Conservation (phyloP, 768 basidiomycete species). For the Phaeotremella fagi region DNA sequence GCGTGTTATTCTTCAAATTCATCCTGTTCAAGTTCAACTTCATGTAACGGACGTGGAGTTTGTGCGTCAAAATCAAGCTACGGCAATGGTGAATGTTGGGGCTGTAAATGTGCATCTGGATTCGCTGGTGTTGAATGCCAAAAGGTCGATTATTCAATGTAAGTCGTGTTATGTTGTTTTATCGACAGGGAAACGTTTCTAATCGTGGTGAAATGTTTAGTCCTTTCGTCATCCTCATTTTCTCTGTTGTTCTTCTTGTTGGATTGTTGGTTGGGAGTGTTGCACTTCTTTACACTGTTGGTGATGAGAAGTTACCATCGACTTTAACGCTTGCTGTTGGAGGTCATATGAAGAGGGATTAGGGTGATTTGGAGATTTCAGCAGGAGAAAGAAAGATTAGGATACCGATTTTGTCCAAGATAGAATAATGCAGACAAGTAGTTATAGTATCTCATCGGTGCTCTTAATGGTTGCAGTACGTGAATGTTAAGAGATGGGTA, state of each 20-base stretch:
- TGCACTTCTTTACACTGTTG: conserved; percentile 29
- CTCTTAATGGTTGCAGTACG: no score
- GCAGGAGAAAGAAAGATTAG: no score
- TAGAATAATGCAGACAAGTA: no score
- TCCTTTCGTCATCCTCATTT: conserved; percentile 40
- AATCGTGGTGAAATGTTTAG: conserved; percentile 5
- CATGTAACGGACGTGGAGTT: conserved; percentile 37
- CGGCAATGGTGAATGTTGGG: conserved; percentile 42
- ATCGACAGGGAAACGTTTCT: not conserved
- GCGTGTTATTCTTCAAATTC: conserved; percentile 40
- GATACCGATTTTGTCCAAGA: no score
- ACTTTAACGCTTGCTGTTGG: conserved; percentile 38
- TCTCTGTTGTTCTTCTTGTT: conserved; percentile 29
- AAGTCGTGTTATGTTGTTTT: conserved; percentile 12
- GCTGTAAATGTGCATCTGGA: conserved; percentile 39
- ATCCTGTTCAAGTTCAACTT: conserved; percentile 30
- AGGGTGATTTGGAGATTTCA: no score
- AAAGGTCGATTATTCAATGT: conserved; percentile 45
- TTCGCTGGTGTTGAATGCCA: conserved; percentile 43
- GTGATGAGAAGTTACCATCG: conserved; percentile 40
- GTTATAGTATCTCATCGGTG: no score
- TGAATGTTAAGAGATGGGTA: no score
- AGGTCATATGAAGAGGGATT: conserved; percentile 36
- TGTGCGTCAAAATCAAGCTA: conserved; percentile 28
- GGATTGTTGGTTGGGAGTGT: conserved; percentile 27